phyloP scores from a whole-genome alignment of 129 eudicot species.

The Saussurea involucrata region DNA sequence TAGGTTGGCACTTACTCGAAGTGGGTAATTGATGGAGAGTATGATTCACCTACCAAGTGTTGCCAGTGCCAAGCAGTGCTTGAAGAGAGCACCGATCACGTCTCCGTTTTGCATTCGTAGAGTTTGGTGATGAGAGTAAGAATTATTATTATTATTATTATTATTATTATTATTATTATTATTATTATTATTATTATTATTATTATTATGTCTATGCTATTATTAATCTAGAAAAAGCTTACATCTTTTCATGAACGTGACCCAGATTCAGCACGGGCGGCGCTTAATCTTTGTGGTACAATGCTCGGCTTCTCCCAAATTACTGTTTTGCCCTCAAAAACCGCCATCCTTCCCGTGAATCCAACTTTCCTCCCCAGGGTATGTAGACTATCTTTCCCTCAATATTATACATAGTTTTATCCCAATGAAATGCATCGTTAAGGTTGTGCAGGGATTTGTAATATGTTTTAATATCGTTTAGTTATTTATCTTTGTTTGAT shows the following conservation, averaged over 20 bases:
- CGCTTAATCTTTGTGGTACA: conserved; percentile 80
- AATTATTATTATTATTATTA: background rate
- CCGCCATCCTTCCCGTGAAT: conserved; percentile 99
- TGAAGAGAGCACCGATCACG: too few relatives aligned
- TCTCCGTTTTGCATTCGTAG: conserved; percentile 98
- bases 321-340: conserved; percentile 94
- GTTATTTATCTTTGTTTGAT: background rate
- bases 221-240: background rate
- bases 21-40: too few relatives aligned
- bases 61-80: too few relatives aligned
- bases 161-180: too few relatives aligned
- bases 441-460: background rate
- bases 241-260: background rate
- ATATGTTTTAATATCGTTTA: background rate
- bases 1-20: too few relatives aligned
- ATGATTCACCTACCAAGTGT: too few relatives aligned
- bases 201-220: background rate
- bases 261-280: conserved; percentile 80
- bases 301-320: conserved; percentile 77
- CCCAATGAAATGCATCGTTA: background rate
- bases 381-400: conserved; percentile 7
- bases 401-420: background rate
- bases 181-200: too few relatives aligned
- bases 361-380: conserved; percentile 99
- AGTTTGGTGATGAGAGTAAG: conserved; percentile 93